Conservation (phyloP, 169 alveolate species). For the Plasmodium billcollinsi region DNA sequence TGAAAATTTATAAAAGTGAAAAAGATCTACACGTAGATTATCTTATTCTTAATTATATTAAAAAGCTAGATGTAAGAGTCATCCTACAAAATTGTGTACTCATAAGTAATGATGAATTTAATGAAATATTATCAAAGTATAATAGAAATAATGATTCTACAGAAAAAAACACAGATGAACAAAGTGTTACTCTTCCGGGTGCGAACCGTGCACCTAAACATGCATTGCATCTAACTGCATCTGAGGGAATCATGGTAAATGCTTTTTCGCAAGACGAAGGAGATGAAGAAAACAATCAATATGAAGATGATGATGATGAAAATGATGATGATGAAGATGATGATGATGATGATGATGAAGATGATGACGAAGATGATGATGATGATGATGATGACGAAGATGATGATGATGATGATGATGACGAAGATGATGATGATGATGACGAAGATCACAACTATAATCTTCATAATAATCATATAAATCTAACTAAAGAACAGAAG, state of each 20-base stretch:
- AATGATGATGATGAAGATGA: not conserved
- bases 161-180: not conserved
- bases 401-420: too few species aligned
- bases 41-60: slow-evolving; percentile 26
- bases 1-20: slow-evolving; percentile 69
- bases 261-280: not conserved
- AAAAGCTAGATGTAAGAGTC: slow-evolving; percentile 56
- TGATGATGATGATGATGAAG: not conserved
- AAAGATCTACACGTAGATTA: slow-evolving; percentile 47
- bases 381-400: not conserved
- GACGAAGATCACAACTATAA: too few species aligned
- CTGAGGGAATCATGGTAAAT: too few species aligned
- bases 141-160: slow-evolving; percentile 9
- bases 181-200: too few species aligned
- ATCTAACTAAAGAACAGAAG: too few species aligned
- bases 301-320: not conserved
- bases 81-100: slow-evolving; percentile 58
- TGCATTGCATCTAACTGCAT: too few species aligned
- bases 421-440: too few species aligned
- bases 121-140: slow-evolving; percentile 12
- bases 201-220: too few species aligned
- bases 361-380: not conserved
- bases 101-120: slow-evolving; percentile 38
- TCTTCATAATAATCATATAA: too few species aligned
- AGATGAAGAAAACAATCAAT: not conserved